A percentile compares a stretch with the other conserved stretches of the same genome.
phyloP scores from a whole-genome alignment of 345 rosid species.

The Populus tremula region DNA sequence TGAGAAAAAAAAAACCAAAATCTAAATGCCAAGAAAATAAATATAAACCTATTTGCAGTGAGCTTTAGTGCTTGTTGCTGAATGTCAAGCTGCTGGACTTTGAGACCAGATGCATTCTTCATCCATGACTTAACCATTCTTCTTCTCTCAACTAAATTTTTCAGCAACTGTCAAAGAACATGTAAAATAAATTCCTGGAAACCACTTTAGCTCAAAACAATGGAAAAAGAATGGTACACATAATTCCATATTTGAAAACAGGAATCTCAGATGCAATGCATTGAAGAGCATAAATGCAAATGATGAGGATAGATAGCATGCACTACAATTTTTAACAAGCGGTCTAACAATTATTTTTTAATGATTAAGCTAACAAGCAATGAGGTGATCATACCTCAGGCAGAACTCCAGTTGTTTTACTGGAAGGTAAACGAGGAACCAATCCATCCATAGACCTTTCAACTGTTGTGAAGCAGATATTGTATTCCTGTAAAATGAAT shows the following conservation, averaged over 20 bases:
- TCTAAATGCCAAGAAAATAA: constrained; percentile 11
- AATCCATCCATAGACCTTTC: constrained; percentile 75
- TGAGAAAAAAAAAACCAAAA: not conserved
- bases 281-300: not conserved
- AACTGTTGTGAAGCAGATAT: constrained; percentile 95
- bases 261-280: not conserved
- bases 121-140: constrained; percentile 80
- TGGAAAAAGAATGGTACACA: not conserved
- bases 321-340: constrained; percentile 4
- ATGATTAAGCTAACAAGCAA: not conserved
- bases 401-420: constrained; percentile 71
- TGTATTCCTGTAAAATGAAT: constrained; percentile 69
- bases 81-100: constrained; percentile 83
- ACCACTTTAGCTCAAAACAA: not conserved
- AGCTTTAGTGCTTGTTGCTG: constrained; percentile 97
- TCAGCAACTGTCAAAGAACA: constrained; percentile 64
- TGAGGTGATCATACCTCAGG: constrained; percentile 66
- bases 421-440: constrained; percentile 63
- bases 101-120: constrained; percentile 78
- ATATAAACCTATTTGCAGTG: constrained; percentile 84
- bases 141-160: constrained; percentile 81
- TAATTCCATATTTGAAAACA: not conserved
- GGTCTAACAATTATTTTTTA: not conserved
- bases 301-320: not conserved
- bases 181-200: not conserved